Evolutionary conservation across 2,329 filamentous ascomycete species (phyloP), one percentile per base, ranked within the genome.

Genomic region (Colletotrichum spaethianum): DNA sequence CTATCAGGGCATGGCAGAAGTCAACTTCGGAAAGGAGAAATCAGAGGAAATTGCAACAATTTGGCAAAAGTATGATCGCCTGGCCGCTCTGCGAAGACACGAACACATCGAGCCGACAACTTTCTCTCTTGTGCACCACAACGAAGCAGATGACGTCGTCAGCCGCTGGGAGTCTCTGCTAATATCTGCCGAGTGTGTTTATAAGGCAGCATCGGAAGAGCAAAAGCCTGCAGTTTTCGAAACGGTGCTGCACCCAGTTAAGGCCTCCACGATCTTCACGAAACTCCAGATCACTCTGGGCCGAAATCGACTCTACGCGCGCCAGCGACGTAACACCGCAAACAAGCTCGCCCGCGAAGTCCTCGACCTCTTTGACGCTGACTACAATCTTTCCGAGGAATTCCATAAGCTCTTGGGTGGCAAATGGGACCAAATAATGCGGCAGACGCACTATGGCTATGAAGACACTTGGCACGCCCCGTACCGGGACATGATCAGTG

Each of bases 171-270:
- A 48, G 0, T 77, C 77, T 0, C 79, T 91, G 0, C 83, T 87
- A 59, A 78, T 84, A 20, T 78, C 79, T 2, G 78, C 91, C 0
- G 78, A 83, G 23, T 18, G 31, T 0, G 33, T 50, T 1, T 28
- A 73, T 0, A 9, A 33, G 0, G 52, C 26, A 23, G 53, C 40
- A 7, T 36, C 70, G 0, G 75, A 79, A 0, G 81, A 82, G 1
- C 81, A 84, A 9, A 85, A 86, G 67, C 82, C 89, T 0, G 85
- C 89, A 0, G 89, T 90, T 75, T 92, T 90, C 77, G 85, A 93
- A 74, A 86, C 90, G 70, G 83, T 92, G 11, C 83, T 91, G 7
- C 89, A 92, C 65, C 90, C 90, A 0, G 85, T 89, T 57, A 86
- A 88, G 44, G 89, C 90, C 3, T 89, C 86, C 2, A 83, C 86